Evolutionary conservation across 2,329 filamentous ascomycete genomes (phyloP).

Genomic region (Alternaria sp.): DNA sequence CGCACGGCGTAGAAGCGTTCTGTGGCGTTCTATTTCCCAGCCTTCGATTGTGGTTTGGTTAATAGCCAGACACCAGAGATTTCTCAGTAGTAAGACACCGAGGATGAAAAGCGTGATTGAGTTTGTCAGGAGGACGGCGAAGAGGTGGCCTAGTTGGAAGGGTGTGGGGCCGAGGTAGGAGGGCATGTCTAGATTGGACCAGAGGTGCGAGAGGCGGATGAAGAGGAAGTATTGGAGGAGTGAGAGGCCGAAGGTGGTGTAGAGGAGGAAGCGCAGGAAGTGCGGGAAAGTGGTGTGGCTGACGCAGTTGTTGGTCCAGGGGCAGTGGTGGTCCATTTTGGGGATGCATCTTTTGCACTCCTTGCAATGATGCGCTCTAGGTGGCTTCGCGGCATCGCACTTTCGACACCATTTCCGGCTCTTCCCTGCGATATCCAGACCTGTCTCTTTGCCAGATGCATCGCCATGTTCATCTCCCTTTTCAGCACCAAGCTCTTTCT

Average conservation of each 20-base stretch:
- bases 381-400: conserved; percentile 76
- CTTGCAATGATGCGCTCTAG: conserved; percentile 81
- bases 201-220: conserved; percentile 65
- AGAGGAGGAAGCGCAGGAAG: conserved; percentile 79
- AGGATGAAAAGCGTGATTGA: conserved; percentile 67
- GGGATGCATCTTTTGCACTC: conserved; percentile 75
- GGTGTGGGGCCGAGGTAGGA: conserved; percentile 72
- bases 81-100: conserved; percentile 67
- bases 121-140: conserved; percentile 65
- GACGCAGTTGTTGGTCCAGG: conserved; percentile 84
- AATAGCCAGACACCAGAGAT: conserved; percentile 64
- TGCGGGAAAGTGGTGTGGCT: conserved; percentile 82
- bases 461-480: neutral
- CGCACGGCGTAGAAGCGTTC: conserved; percentile 53
- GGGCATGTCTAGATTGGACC: conserved; percentile 69
- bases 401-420: conserved; percentile 73
- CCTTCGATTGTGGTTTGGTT: conserved; percentile 83
- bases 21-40: conserved; percentile 67
- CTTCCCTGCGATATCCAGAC: conserved; percentile 18
- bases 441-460: neutral
- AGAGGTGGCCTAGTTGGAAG: conserved; percentile 65
- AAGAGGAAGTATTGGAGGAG: conserved; percentile 69
- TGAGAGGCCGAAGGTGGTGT: conserved; percentile 67
- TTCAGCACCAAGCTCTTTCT: conserved; percentile 7
- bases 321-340: conserved; percentile 87